A percentile compares a stretch with the other conserved stretches of the same genome.
phyloP scores from a whole-genome alignment of 495 filamentous ascomycete species.

The Talaromyces proteolyticus region DNA sequence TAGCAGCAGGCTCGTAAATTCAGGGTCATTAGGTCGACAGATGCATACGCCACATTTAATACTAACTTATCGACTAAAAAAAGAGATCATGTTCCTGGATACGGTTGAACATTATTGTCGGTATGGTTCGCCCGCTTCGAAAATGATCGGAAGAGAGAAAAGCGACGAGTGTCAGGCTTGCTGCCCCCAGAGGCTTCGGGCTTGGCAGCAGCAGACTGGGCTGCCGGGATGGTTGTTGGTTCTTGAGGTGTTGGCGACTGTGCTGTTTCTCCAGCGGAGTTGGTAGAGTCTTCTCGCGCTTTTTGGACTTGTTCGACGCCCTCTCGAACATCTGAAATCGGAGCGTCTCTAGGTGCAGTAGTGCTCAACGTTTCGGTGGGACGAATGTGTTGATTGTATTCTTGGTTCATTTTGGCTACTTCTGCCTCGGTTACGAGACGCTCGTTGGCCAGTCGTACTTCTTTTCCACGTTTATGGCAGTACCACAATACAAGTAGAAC shows the following conservation, averaged over 20 bases:
- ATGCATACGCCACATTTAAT: not conserved
- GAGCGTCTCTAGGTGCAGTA: constrained; percentile 39
- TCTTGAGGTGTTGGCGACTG: not conserved
- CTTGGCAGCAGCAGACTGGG: not conserved
- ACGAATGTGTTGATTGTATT: constrained; percentile 26
- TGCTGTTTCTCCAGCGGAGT: constrained; percentile 8
- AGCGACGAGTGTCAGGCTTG: not conserved
- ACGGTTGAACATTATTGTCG: constrained; percentile 26
- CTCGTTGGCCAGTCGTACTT: constrained; percentile 73
- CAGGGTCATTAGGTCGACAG: no score
- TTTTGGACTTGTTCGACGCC: constrained; percentile 31
- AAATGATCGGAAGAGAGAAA: constrained; percentile 1
- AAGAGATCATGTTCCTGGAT: constrained; percentile 32
- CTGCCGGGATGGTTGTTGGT: not conserved
- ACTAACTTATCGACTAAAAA: not conserved
- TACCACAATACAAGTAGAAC: constrained; percentile 94
- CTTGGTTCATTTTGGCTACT: constrained; percentile 35
- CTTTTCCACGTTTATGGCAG: constrained; percentile 87
- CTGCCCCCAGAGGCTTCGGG: not conserved
- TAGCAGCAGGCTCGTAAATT: not conserved
- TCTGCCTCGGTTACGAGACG: constrained; percentile 46
- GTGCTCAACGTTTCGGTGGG: constrained; percentile 38
- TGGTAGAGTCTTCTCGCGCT: constrained; percentile 19
- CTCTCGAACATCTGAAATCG: constrained; percentile 31
- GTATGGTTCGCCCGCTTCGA: constrained; percentile 17